A percentile compares a stretch with the other conserved stretches of the same genome.
Evolutionary conservation across 352 stramenopile genomes (phyloP).

Genomic region (Pythium aquatile): DNA sequence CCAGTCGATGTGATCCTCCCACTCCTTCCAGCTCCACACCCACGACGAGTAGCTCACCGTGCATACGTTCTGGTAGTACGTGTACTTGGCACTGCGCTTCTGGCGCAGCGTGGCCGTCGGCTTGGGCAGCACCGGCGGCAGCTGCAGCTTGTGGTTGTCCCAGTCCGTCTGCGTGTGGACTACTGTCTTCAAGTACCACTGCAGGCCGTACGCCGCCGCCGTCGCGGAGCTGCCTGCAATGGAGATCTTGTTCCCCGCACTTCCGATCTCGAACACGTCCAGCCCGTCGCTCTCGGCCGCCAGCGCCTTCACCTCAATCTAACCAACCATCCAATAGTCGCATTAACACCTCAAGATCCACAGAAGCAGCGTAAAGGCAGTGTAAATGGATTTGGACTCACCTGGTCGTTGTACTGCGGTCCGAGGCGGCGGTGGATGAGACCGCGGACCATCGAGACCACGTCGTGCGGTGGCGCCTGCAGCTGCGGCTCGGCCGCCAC

Average conservation of each 20-base stretch:
- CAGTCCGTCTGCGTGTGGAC: constrained; percentile 80
- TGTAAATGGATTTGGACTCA: constrained; percentile 12
- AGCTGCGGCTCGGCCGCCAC: constrained; percentile 26
- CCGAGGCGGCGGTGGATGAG: constrained; percentile 63
- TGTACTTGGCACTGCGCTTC: constrained; percentile 70
- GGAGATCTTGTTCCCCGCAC: constrained; percentile 38
- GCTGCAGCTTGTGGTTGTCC: constrained; percentile 70
- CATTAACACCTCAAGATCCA: neutral
- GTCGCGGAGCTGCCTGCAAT: constrained; percentile 48
- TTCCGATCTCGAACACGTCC: constrained; percentile 65
- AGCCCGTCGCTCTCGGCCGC: constrained; percentile 35
- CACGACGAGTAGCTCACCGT: constrained; percentile 91
- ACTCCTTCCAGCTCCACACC: constrained; percentile 86
- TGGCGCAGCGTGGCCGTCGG: constrained; percentile 37
- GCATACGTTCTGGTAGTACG: constrained; percentile 93
- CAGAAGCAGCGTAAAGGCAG: neutral
- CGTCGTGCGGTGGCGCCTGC: constrained; percentile 40
- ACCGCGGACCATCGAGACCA: constrained; percentile 42
- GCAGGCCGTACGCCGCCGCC: constrained; percentile 65
- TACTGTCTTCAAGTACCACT: constrained; percentile 76
- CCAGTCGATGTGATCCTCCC: constrained; percentile 92
- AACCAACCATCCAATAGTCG: neutral
- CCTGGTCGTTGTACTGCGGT: constrained; percentile 58
- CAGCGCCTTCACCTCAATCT: constrained; percentile 57
- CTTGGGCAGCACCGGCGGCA: constrained; percentile 50